These are phyloP conservation scores for Auriscalpium vulgare DNA, from an alignment of 768 basidiomycete species.

Conservation along the genomic window DNA sequence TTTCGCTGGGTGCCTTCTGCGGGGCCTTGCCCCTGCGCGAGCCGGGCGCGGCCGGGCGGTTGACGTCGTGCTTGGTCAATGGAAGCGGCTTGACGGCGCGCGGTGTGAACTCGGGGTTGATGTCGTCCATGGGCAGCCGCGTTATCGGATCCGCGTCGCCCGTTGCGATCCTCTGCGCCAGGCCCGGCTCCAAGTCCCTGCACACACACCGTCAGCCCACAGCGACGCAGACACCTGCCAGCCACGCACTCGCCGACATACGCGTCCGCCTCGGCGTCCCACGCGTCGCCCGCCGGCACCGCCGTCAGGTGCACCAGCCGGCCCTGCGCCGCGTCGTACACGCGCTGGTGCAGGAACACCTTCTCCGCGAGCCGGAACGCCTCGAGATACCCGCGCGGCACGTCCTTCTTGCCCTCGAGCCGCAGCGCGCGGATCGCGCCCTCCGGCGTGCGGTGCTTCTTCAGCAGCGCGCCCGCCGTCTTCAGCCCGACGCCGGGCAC, in stretches of 20 bases:
- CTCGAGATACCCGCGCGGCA: conserved; percentile 70
- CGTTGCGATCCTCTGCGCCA: conserved; percentile 59
- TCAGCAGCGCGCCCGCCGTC: conserved; percentile 77
- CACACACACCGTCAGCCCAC: conserved; percentile 6
- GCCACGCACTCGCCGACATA: conserved; percentile 62
- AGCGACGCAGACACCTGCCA: neutral
- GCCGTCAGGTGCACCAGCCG: conserved; percentile 65
- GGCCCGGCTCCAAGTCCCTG: conserved; percentile 54
- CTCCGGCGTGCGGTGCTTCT: conserved; percentile 81
- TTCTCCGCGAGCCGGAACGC: conserved; percentile 79
- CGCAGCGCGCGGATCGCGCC: conserved; percentile 69
- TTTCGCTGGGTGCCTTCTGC: conserved; percentile 21
- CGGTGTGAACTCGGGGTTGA: conserved; percentile 60
- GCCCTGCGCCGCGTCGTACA: conserved; percentile 69
- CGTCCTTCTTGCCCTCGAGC: conserved; percentile 75
- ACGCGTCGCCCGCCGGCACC: conserved; percentile 40
- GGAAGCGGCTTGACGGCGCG: conserved; percentile 38
- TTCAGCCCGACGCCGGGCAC: conserved; percentile 90
- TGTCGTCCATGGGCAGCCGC: conserved; percentile 65
- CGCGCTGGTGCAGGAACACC: conserved; percentile 88
- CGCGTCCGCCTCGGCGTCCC: conserved; percentile 54
- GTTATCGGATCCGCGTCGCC: conserved; percentile 71
- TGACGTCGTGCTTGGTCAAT: conserved; percentile 14
- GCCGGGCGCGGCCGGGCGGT: conserved; percentile 6
- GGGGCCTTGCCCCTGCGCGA: conserved; percentile 39